A percentile compares a stretch with the other conserved stretches of the same genome.
phyloP scores from a whole-genome alignment of 192 early-diverging fungal genomes.

The Coemansia sp. region DNA sequence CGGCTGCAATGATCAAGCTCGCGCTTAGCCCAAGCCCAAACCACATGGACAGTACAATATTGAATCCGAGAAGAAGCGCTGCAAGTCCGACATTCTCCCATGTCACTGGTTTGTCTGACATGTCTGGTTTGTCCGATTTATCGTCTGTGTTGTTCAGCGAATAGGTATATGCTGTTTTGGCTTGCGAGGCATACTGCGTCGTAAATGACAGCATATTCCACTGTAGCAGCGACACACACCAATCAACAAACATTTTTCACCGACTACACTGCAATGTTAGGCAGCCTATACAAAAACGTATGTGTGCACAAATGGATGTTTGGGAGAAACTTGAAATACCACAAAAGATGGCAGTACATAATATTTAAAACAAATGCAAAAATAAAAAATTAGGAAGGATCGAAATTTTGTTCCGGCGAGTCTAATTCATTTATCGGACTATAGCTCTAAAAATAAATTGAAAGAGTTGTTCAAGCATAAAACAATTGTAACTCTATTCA shows the following conservation, averaged over 20 bases:
- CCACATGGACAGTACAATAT: constrained; percentile 59
- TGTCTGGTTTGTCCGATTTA: constrained; percentile 23
- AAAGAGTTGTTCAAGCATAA: no score
- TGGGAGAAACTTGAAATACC: no score
- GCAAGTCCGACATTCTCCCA: constrained; percentile 62
- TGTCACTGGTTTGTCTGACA: constrained; percentile 35
- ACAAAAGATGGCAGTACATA: no score
- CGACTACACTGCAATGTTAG: not conserved
- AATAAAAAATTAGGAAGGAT: no score
- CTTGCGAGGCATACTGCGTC: not conserved
- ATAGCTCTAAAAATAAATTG: no score
- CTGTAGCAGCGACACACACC: constrained; percentile 17
- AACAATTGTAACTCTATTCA: no score
- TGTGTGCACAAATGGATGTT: not conserved
- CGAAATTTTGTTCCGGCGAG: no score
- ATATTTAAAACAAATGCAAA: no score
- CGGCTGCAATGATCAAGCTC: constrained; percentile 64
- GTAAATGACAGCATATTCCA: constrained; percentile 26
- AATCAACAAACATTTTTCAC: constrained; percentile 1
- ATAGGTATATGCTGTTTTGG: not conserved
- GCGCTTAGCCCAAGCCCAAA: constrained; percentile 67
- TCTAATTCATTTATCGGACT: no score
- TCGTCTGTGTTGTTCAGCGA: not conserved
- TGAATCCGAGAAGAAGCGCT: constrained; percentile 58
- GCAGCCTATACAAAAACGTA: no score